Base-by-base conservation (phyloP, 768 basidiomycete species). In the Sporobolomyces roseus region DNA sequence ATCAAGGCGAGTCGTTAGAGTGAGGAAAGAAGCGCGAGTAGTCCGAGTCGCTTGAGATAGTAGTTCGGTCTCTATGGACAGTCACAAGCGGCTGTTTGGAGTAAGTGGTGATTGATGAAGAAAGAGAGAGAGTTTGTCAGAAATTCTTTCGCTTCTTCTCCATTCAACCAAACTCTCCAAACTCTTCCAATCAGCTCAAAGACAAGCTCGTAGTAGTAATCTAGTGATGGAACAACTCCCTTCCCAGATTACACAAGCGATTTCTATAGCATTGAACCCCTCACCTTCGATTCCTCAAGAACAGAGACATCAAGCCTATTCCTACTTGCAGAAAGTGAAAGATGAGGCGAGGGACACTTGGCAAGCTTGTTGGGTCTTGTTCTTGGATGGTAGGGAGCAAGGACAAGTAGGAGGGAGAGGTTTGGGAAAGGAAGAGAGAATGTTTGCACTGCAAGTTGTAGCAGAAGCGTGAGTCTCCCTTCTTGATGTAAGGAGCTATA, bases 361-460 rank as follows among this genome's bases (percentile, higher is more conserved):
- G 73, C 50, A 69, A 29, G 38, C 55, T 6, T 74, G 76, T 56
- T 70, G 74, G 63, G 62, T 55, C 19, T 41, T 77, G 10, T 77
- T 77, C 63, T 68, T 76, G 17, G 61, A 72, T 17, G 52, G 63
- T 1, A 9, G 38, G 14, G 51, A 63, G 32, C 8, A 67, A 35
- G 41, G 55, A 35, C 7, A 21, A 23, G 35, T 46, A 36, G 48
- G 43, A n/a, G 50, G 65, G 6, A 17, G n/a, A 1, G 65, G 54
- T 7, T 27, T 65, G 19, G 46, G 60, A 6, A 36, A 56, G 30
- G 49, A 77, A 51, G 73, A 69, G 41, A 41, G 76, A n/a, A 71
- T 77, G 71, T 77, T 74, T 56, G 73, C 56, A 1, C 27, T 74
- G 8, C 76, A 77, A 56, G 76, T 77, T 41, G 71, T 75, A 10